Evolutionary conservation across 495 filamentous ascomycete genomes (phyloP), one percentile per base, ranked within the genome.

Genomic region (Thermothielavioides terrestris): DNA sequence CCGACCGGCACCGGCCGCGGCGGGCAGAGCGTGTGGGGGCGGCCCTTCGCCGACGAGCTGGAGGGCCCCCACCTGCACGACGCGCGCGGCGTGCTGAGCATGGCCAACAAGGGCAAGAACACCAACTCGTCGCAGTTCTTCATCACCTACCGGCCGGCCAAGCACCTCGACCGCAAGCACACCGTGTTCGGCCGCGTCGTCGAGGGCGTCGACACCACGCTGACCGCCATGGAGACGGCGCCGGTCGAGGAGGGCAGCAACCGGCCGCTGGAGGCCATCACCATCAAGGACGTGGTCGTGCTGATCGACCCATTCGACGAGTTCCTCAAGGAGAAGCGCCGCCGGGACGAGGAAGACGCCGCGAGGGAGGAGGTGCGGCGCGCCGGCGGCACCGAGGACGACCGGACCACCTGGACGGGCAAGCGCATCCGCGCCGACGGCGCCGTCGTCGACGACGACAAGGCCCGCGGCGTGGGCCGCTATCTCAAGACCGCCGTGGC

Each of bases 51-150:
- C 25, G 92, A 98, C 65, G 94, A 98, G 60, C 83, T 95, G 45
- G 89, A 95, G 22, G 89, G 90, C 0, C 94, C 92, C 0, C 60
- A 89, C 26, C 80, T 79, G 22, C 91, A 96, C 58, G 82, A 91
- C 59, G 64, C 72, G 0, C 69, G 92, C 4, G 92, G 92, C 2
- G 75, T 92, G 1, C 55, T 97, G 11, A 86, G 81, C 55, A 98
- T 98, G 92, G 92, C 92, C 27, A 98, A 98, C 58, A 98, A 98
- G 57, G 92, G 92, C 23, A 95, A 95, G 55, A 89, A 97, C 53
- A 97, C 94, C 2, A 98, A 98, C 60, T 88, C 84, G 28, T 84
- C 77, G 47, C 92, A 98, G 69, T 98, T 97, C 64, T 98, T 98
- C 71, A 85, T 98, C 58, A 86, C 82, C 2, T 97, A 97, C 64